Base-by-base conservation (phyloP, 495 filamentous ascomycete species). In the Neurospora sp. region DNA sequence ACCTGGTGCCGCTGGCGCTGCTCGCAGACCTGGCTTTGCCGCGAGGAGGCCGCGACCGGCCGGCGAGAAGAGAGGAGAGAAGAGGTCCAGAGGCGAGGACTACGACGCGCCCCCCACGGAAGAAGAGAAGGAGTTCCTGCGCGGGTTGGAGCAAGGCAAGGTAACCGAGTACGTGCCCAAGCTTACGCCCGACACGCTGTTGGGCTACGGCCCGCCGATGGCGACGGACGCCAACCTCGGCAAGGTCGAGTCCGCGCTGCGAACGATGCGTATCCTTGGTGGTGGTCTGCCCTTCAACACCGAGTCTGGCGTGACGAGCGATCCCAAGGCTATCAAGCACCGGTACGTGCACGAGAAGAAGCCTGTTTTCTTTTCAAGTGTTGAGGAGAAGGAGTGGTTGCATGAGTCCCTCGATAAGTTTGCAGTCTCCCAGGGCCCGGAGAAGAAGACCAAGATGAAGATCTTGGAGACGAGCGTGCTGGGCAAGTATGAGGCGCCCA, bases 331-430 rank as follows among this genome's bases (percentile, higher is more conserved):
- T 17, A 31, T 73, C 3, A 31, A 48, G 19, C 66, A 73, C 38
- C 72, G 77, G n/a, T 76, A 77, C 42, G 28, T 39, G 34, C 39
- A 62, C 19, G 71, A 76, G 66, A 74, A 73, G 76, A 74, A 77
- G 76, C 78, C 79, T 1, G 38, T 82, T 4, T 82, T 82, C 24
- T 28, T 17, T 76, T 82, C 71, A 78, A 76, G 73, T 24, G 19
- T 70, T 8, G 78, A 66, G 45, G 79, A 86, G 79, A 80, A 78
- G 77, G 76, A 62, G 24, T 81, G 79, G 92, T 31, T 79, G 48
- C 72, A 74, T 72, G 21, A 54, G 34, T 70, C 54, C 31, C 3
- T 45, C 10, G 62, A 54, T 34, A 74, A 72, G 10, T 36, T 78
- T 37, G 73, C 74, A 24, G 31, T 79, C 3, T 3, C 5, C 6